phyloP scores from a whole-genome alignment of 2,329 filamentous ascomycete species.

The Daldinia sp. region DNA sequence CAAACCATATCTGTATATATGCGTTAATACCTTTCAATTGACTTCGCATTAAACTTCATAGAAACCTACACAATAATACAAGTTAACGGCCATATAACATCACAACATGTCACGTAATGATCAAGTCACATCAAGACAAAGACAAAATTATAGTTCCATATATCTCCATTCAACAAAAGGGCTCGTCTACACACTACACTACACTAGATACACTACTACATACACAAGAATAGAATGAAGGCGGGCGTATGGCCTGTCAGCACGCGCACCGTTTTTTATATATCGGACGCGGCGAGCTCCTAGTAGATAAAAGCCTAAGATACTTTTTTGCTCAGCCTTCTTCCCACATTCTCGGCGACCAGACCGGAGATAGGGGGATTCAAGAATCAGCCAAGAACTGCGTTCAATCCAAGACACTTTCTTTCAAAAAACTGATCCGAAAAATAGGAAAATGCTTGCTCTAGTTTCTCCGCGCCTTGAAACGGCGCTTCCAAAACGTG shows the following conservation, averaged over 20 bases:
- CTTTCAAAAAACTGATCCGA: conserved; percentile 5
- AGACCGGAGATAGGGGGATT: conserved; percentile 4
- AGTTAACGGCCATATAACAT: too few relatives aligned
- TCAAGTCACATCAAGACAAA: neutral
- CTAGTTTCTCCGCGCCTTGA: neutral
- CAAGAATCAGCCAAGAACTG: conserved; percentile 14
- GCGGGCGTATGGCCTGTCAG: conserved; percentile 7
- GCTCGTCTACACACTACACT: conserved; percentile 36
- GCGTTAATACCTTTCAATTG: too few relatives aligned
- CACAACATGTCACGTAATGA: too few relatives aligned
- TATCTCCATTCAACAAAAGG: conserved; percentile 43
- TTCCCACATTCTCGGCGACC: conserved; percentile 4
- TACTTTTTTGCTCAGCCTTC: neutral
- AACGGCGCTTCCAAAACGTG: conserved; percentile 2
- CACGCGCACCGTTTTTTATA: neutral
- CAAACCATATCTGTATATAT: too few relatives aligned
- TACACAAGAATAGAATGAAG: conserved; percentile 42
- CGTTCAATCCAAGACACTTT: conserved; percentile 10
- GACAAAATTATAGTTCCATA: conserved; percentile 11
- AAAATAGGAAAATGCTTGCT: conserved; percentile 11
- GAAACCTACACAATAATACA: too few relatives aligned
- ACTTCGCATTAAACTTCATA: too few relatives aligned
- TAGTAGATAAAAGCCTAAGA: conserved; percentile 1
- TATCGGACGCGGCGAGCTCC: conserved; percentile 7
- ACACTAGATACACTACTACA: conserved; percentile 18